Base-by-base conservation (phyloP, 1,284 basidiomycete genomes). In the Porodaedalea pini region DNA sequence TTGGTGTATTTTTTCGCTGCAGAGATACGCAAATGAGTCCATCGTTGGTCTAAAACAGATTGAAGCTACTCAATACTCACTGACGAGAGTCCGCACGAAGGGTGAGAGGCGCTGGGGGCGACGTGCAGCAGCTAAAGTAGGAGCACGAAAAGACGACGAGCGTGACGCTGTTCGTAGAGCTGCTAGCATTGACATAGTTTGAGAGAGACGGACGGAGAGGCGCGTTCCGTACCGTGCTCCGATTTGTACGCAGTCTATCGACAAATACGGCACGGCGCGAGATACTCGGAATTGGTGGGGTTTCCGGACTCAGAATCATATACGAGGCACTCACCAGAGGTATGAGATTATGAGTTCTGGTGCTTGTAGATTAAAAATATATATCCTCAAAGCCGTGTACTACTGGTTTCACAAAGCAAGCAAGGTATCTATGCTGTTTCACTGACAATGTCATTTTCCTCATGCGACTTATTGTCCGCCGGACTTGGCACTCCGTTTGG, bases 1-100 rank as follows among this genome's bases (percentile, higher is more conserved):
- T 77, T 75, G 2, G 95, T 94, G 76, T 87, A 98, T 65, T 79
- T 81, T 72, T 86, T 90, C 45, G 88, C 93, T 94, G 67, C 32
- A 59, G 23, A 43, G 43, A 49, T 19, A 32, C n/a, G 15, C 31
- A 13, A 45, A 39, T 32, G 23, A 27, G 39, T 5, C 29, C 8
- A 19, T 11, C n/a, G 29, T 45, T 23, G 45, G 7, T 29, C 21
- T 41, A 15, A 17, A 27, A 17, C 31, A 8, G 25, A 5, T 13
- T 5, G 25, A 17, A 25, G 13, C n/a, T 44, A 19, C 17, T 2
- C 7, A 11, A 21, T 41, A 70, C 74, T 67, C 59, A 75, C 74
- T 74, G 61, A 75, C 65, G 47, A 75, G 65, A 10, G 73, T 74
- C 41, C 74, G 72, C 45, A 66, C 63, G 61, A 56, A 43, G 11